A percentile compares a stretch with the other conserved stretches of the same genome.
Conservation (phyloP, 148 eudicot species). For the Selenicereus undatus region DNA sequence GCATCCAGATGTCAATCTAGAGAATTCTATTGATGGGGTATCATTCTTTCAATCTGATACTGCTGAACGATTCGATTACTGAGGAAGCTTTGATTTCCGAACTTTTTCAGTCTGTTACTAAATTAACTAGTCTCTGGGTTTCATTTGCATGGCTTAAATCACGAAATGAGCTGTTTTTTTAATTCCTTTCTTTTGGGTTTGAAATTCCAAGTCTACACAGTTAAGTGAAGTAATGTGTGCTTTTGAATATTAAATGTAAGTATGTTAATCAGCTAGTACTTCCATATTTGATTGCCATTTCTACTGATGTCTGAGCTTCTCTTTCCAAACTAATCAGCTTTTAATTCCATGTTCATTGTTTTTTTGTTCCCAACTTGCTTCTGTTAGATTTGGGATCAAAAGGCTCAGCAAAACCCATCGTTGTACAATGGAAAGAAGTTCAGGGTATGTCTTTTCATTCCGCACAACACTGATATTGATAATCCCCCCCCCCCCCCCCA, state of each 20-base stretch:
- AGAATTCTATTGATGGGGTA: slow-evolving; percentile 72
- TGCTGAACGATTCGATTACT: too few relatives aligned
- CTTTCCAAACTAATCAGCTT: background rate
- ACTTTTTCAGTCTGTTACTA: too few relatives aligned
- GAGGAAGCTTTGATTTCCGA: too few relatives aligned
- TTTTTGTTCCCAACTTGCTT: background rate
- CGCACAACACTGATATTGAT: background rate
- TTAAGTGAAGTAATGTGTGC: background rate
- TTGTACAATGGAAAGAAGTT: slow-evolving; percentile 75
- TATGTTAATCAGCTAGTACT: background rate
- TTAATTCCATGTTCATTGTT: background rate
- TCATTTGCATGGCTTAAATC: background rate
- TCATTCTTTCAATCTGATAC: background rate
- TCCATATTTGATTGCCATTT: background rate
- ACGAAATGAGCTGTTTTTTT: background rate
- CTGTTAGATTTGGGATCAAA: slow-evolving; percentile 68
- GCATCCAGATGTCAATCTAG: slow-evolving; percentile 59
- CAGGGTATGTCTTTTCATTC: slow-evolving; percentile 48
- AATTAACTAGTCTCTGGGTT: background rate
- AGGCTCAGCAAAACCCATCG: slow-evolving; percentile 48
- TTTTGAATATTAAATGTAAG: background rate
- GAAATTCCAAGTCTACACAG: background rate
- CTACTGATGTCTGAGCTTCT: background rate
- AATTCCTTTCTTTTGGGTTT: background rate
- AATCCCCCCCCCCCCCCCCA: too few relatives aligned